Percentiles rank a stretch among this genome's conserved stretches.
phyloP scores from a whole-genome alignment of 1,139 yeast genomes.

The Chernovozyma aurita region DNA sequence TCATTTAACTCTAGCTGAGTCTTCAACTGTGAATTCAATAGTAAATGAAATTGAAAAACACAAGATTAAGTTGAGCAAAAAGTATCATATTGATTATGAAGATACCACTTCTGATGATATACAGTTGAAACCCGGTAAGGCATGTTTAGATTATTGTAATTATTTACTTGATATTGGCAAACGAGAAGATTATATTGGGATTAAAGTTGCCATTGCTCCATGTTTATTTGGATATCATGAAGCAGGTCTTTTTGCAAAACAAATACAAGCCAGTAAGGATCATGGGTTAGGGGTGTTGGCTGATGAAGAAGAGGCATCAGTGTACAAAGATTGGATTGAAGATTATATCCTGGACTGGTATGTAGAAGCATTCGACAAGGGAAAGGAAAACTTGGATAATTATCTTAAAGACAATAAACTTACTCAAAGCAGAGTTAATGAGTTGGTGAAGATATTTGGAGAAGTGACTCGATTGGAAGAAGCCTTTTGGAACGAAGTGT shows the following conservation, averaged over 20 bases:
- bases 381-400: constrained; percentile 43
- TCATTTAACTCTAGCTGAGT: constrained; percentile 48
- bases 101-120: constrained; percentile 35
- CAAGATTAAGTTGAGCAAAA: constrained; percentile 40
- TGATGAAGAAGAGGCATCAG: constrained; percentile 16
- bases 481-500: constrained; percentile 58
- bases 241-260: constrained; percentile 34
- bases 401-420: constrained; percentile 24
- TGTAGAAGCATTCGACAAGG: constrained; percentile 46
- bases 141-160: constrained; percentile 57
- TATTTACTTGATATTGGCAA: constrained; percentile 53
- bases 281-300: constrained; percentile 10
- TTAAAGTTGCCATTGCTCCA: constrained; percentile 68
- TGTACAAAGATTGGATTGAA: constrained; percentile 55
- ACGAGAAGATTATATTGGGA: constrained; percentile 56
- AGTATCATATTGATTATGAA: constrained; percentile 44
- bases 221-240: constrained; percentile 72
- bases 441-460: constrained; percentile 53
- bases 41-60: constrained; percentile 57
- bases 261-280: constrained; percentile 11
- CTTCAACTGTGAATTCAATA: constrained; percentile 48
- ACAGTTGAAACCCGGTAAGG: constrained; percentile 47
- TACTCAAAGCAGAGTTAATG: constrained; percentile 39
- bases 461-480: constrained; percentile 57
- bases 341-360: constrained; percentile 61